Conservation (phyloP, 768 basidiomycete species). For the Fomitopsis serialis region DNA sequence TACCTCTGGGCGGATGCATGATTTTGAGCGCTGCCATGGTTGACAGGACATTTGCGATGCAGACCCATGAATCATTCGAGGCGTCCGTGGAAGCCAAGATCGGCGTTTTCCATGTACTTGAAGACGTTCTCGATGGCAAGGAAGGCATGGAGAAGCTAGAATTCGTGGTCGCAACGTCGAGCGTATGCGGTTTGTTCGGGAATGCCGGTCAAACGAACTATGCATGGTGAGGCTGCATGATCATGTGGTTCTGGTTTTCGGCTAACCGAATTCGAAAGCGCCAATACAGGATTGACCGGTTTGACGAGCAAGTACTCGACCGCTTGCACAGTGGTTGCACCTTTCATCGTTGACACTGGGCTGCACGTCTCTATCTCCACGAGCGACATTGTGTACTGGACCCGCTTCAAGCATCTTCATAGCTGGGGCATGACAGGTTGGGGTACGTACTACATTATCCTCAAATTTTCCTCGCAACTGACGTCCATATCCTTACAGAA, state of each 20-base stretch:
- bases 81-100: constrained; percentile 4
- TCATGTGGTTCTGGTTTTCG: too few relatives aligned
- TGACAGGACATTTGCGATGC: constrained; percentile 10
- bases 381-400: not conserved
- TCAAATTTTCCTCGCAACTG: too few relatives aligned
- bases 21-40: constrained; percentile 8
- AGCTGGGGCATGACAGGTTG: constrained; percentile 9
- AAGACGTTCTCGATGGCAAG: not conserved
- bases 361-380: not conserved
- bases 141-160: constrained; percentile 6
- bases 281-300: constrained; percentile 1
- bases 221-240: constrained; percentile 10
- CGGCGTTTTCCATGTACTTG: constrained; percentile 5
- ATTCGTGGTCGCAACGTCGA: constrained; percentile 16
- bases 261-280: not conserved
- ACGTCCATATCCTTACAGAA: constrained; percentile 7
- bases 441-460: constrained; percentile 3
- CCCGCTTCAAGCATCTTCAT: not conserved
- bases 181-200: constrained; percentile 14
- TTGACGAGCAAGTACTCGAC: constrained; percentile 2
- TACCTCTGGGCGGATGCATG: constrained; percentile 14
- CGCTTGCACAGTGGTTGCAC: constrained; percentile 4
- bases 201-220: constrained; percentile 13
- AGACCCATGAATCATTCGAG: constrained; percentile 11
- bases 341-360: constrained; percentile 5